Evolutionary conservation across 2,329 filamentous ascomycete genomes (phyloP).

Genomic region (Colletotrichum lini): DNA sequence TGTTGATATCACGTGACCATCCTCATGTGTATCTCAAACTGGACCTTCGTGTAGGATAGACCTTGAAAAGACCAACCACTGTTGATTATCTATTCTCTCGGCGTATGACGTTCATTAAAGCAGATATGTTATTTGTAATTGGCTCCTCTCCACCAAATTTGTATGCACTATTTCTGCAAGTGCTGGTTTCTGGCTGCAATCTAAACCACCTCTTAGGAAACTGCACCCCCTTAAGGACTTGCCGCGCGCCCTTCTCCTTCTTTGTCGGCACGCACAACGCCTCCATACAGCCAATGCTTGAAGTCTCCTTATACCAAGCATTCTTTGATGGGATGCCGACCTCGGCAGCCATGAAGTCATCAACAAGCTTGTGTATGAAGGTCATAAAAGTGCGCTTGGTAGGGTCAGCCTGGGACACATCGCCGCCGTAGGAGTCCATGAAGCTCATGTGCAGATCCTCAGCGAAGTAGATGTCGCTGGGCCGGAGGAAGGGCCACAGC

Average conservation of each 20-base stretch:
- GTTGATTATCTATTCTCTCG: too few species aligned
- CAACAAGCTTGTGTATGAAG: not conserved
- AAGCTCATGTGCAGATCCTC: conserved; percentile 1
- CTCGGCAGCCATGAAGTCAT: not conserved
- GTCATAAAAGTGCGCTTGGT: not conserved
- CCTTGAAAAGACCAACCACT: too few species aligned
- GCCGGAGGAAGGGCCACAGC: not conserved
- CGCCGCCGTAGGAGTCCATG: not conserved
- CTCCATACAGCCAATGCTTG: not conserved
- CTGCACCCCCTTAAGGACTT: too few species aligned
- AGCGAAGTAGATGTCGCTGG: not conserved
- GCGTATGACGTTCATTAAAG: too few species aligned
- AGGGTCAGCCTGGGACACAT: not conserved
- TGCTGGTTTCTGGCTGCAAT: too few species aligned
- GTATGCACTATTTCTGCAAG: too few species aligned
- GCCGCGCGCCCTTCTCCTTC: not conserved
- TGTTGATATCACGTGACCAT: too few species aligned
- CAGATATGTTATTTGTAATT: too few species aligned
- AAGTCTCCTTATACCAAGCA: not conserved
- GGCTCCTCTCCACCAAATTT: too few species aligned
- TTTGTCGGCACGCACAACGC: not conserved
- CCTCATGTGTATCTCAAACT: too few species aligned
- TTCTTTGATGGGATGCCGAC: not conserved
- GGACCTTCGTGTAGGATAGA: too few species aligned
- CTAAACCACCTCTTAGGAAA: too few species aligned